A percentile compares a stretch with the other conserved stretches of the same genome.
Evolutionary conservation across 768 basidiomycete genomes (phyloP).

Genomic region (Boletus edulis): DNA sequence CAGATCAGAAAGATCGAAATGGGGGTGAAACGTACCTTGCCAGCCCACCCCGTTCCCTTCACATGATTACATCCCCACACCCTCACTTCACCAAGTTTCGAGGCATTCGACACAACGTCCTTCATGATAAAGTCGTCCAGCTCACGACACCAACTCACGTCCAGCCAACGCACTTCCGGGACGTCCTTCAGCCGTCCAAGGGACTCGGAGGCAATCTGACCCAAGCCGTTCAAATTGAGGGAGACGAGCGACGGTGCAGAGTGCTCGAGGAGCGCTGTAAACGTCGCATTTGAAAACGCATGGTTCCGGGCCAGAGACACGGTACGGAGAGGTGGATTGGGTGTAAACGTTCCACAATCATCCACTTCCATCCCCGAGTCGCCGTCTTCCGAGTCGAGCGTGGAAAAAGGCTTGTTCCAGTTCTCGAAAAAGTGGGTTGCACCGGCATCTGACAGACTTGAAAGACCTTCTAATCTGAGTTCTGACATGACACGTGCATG

Average conservation of each 20-base stretch:
- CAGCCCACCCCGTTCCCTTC: conserved; percentile 41
- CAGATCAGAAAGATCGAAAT: not conserved
- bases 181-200: conserved; percentile 39
- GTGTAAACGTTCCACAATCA: conserved; percentile 5
- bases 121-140: conserved; percentile 83
- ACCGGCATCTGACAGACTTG: conserved; percentile 67
- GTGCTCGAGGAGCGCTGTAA: conserved; percentile 63
- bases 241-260: conserved; percentile 56
- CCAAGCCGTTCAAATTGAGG: conserved; percentile 79
- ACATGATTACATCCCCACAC: conserved; percentile 56
- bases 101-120: conserved; percentile 51
- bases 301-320: conserved; percentile 68
- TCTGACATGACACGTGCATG: conserved; percentile 46
- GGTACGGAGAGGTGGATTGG: conserved; percentile 45
- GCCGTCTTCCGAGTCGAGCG: conserved; percentile 8
- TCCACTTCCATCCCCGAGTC: conserved; percentile 23
- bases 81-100: conserved; percentile 42
- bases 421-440: conserved; percentile 64
- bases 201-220: conserved; percentile 50
- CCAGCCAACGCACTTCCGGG: conserved; percentile 52
- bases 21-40: conserved; percentile 37
- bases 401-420: conserved; percentile 38
- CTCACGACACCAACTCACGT: conserved; percentile 83
- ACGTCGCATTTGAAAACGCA: conserved; percentile 48
- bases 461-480: conserved; percentile 54